Conservation (phyloP, 2,329 filamentous ascomycete species). For the Alternaria longipes region DNA sequence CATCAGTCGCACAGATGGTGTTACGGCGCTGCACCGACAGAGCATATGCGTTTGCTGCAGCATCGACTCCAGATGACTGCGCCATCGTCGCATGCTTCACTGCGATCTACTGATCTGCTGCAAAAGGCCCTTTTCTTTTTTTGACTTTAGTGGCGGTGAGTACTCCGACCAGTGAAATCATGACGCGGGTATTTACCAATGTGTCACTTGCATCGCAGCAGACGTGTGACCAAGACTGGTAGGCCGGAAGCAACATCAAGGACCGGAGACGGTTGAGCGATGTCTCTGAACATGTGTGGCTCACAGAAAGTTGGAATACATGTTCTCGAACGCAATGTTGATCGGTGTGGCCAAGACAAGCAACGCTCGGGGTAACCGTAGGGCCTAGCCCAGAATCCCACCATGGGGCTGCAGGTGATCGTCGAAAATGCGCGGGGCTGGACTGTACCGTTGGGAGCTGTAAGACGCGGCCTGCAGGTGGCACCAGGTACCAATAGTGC, state of each 20-base stretch:
- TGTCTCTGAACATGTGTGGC: neutral
- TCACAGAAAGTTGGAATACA: neutral
- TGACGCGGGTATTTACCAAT: neutral
- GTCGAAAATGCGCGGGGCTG: conserved; percentile 18
- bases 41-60: conserved; percentile 9
- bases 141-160: conserved; percentile 9
- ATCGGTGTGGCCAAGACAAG: neutral
- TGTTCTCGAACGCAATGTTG: neutral
- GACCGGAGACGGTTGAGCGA: neutral
- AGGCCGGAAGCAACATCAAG: neutral
- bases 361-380: neutral
- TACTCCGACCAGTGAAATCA: neutral
- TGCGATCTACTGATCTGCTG: neutral
- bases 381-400: conserved; percentile 8
- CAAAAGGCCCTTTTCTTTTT: conserved; percentile 1
- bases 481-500: conserved; percentile 8
- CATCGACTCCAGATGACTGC: conserved; percentile 12
- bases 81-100: neutral
- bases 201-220: neutral
- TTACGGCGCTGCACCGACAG: conserved; percentile 23
- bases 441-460: conserved; percentile 3
- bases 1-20: conserved; percentile 19
- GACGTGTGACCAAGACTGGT: conserved; percentile 5
- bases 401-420: conserved; percentile 12
- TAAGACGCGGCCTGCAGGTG: conserved; percentile 3